Evolutionary conservation across 306 rosid genomes (phyloP).

Genomic region (Gillenia trifoliata): DNA sequence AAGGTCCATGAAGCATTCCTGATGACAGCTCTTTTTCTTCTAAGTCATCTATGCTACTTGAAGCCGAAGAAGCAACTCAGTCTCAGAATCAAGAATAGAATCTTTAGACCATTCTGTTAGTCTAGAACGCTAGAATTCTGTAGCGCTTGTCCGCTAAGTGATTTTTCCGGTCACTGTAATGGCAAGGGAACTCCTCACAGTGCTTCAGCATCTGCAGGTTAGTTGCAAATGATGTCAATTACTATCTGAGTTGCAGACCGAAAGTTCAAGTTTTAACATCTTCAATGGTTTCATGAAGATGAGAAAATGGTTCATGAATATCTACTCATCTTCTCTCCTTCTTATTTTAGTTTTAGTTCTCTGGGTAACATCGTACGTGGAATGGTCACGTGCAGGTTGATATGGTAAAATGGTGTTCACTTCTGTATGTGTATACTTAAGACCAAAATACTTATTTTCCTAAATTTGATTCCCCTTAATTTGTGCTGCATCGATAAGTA

Average conservation of each 20-base stretch:
- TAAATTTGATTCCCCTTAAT: not conserved
- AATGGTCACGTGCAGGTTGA: not conserved
- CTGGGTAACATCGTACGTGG: not conserved
- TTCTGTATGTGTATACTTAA: not conserved
- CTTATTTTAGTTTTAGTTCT: not conserved
- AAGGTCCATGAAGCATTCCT: slow-evolving; percentile 60
- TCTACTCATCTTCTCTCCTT: not conserved
- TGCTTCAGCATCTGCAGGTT: slow-evolving; percentile 41
- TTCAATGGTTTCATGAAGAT: not conserved
- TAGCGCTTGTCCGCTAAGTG: slow-evolving; percentile 16
- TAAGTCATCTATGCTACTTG: slow-evolving; percentile 33
- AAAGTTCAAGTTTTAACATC: slow-evolving; percentile 17
- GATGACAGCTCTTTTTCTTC: slow-evolving; percentile 7
- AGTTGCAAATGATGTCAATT: not conserved
- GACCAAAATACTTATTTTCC: not conserved
- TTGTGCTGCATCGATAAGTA: not conserved
- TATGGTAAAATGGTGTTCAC: slow-evolving; percentile 10
- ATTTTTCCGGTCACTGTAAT: slow-evolving; percentile 34
- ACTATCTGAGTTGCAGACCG: not conserved
- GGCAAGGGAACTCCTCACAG: slow-evolving; percentile 53
- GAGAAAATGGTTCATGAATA: not conserved
- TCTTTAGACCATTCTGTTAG: slow-evolving; percentile 20
- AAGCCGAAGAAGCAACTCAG: slow-evolving; percentile 30
- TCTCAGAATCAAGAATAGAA: slow-evolving; percentile 21
- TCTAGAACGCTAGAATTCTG: slow-evolving; percentile 23